Conservation (phyloP, 2,329 filamentous ascomycete genomes). For the Aspergillus cejpii region DNA sequence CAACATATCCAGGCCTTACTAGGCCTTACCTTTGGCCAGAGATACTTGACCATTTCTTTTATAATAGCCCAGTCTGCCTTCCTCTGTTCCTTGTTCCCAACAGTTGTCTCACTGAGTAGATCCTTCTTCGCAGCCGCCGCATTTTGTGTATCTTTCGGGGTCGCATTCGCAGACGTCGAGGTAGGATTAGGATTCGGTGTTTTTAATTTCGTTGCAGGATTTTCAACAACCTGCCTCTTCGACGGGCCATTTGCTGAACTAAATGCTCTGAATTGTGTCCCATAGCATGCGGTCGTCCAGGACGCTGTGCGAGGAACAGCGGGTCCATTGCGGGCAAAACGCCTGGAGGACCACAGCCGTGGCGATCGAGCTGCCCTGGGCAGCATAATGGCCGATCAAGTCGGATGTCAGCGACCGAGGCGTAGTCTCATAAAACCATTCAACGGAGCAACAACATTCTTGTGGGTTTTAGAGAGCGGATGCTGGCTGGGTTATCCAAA, state of each 20-base stretch:
- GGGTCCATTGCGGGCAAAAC: constrained; percentile 21
- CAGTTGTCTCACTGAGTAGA: constrained; percentile 57
- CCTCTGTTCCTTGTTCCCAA: constrained; percentile 76
- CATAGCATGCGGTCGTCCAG: constrained; percentile 19
- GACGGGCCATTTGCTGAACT: constrained; percentile 19
- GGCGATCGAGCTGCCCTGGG: constrained; percentile 33
- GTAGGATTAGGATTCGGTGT: constrained; percentile 9
- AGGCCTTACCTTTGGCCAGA: constrained; percentile 71
- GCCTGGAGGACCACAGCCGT: constrained; percentile 29
- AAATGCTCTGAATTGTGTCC: constrained; percentile 27
- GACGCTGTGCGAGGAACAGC: constrained; percentile 20
- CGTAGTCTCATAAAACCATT: constrained; percentile 1
- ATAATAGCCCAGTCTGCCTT: constrained; percentile 98
- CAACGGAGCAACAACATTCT: constrained; percentile 22
- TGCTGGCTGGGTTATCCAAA: constrained; percentile 21
- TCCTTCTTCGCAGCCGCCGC: constrained; percentile 45
- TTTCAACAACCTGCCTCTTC: constrained; percentile 20
- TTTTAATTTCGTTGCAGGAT: constrained; percentile 11
- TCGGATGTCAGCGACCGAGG: constrained; percentile 6
- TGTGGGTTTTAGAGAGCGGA: constrained; percentile 13
- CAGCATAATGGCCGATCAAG: constrained; percentile 28
- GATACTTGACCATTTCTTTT: constrained; percentile 91
- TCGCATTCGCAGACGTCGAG: constrained; percentile 16
- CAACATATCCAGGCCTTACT: not conserved
- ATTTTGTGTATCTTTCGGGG: constrained; percentile 19